A percentile compares a stretch with the other conserved stretches of the same genome.
Conservation (phyloP, 2,329 filamentous ascomycete genomes). For the Ceratocystis variospora region DNA sequence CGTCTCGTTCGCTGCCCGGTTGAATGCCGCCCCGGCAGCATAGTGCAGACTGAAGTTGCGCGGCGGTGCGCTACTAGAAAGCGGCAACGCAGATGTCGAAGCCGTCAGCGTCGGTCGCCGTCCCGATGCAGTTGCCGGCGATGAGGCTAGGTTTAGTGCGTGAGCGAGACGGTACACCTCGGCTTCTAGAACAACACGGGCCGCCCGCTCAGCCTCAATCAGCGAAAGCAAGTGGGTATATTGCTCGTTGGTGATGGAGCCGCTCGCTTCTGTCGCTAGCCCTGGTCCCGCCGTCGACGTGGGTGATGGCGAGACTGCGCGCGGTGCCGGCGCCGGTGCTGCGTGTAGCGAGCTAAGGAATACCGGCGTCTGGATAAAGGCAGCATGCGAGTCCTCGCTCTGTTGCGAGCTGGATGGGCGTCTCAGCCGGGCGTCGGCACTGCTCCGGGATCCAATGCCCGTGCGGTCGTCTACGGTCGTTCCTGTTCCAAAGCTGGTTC, state of each 20-base stretch:
- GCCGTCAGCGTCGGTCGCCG: constrained; percentile 26
- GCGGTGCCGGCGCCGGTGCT: constrained; percentile 24
- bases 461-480: background rate
- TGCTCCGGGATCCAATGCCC: background rate
- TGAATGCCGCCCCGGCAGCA: background rate
- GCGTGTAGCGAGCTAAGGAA: constrained; percentile 33
- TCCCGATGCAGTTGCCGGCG: constrained; percentile 23
- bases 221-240: constrained; percentile 38
- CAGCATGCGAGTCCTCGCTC: constrained; percentile 29
- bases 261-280: too few relatives aligned
- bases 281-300: constrained; percentile 16
- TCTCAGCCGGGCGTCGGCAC: background rate
- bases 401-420: constrained; percentile 11
- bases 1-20: background rate
- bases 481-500: constrained; percentile 1
- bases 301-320: constrained; percentile 15
- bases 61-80: constrained; percentile 32
- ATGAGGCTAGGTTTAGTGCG: constrained; percentile 29
- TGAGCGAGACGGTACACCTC: constrained; percentile 42
- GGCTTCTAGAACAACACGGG: constrained; percentile 41
- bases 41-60: constrained; percentile 18
- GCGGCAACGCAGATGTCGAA: constrained; percentile 23
- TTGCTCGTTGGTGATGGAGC: constrained; percentile 31
- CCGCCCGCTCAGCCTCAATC: constrained; percentile 43
- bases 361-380: constrained; percentile 35